Evolutionary conservation across 371 early-diverging fungal genomes (phyloP), one percentile per base, ranked within the genome.

Genomic region (Apophysomyces trapeziformis): DNA sequence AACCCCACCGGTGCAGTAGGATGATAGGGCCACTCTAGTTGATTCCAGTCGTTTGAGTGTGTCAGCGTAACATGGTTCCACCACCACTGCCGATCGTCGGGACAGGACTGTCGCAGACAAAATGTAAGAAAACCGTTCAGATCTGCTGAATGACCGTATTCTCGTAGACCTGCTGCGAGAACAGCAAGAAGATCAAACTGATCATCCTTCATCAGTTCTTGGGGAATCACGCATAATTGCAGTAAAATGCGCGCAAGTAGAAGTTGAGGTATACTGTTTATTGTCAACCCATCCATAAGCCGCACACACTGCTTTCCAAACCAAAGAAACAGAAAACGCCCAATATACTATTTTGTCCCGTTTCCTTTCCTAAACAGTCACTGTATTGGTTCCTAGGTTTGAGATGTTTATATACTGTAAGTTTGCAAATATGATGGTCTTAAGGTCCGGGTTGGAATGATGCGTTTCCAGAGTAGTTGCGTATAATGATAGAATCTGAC

Each of bases 401-500:
- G 54, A 26, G 54, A 50, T 50, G 54, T 50, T 50, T 50, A 50
- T 50, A 26, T 50, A 26, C 32, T 26, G 32, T 26, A 26, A 26
- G 21, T 50, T 50, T 50, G 54, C 54, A n/a, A 26, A 50, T 50
- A 50, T 50, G 54, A 50, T 50, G 54, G 21, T 21, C 54, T 50
- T 50, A 50, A 50, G 54, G 16, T 50, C 54, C 54, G n/a, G 21
- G 54, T 50, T 50, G 54, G 54, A 50, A 50, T 21, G 54, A 21
- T 21, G 54, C 9, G 21, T 11, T 50, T 50, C 54, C 54, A 50
- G 74, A 67, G 60, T 67, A 70, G 26, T 77, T 69, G 57, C 77
- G 75, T 18, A 80, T 58, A 60, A 74, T 70, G 6, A 80, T 60
- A 36, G 78, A 73, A 68, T 89, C 89, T 37, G 85, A 82, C 13